Evolutionary conservation across 345 rosid genomes (phyloP), one percentile per base, ranked within the genome.

Genomic region (Syzygium aromaticum): DNA sequence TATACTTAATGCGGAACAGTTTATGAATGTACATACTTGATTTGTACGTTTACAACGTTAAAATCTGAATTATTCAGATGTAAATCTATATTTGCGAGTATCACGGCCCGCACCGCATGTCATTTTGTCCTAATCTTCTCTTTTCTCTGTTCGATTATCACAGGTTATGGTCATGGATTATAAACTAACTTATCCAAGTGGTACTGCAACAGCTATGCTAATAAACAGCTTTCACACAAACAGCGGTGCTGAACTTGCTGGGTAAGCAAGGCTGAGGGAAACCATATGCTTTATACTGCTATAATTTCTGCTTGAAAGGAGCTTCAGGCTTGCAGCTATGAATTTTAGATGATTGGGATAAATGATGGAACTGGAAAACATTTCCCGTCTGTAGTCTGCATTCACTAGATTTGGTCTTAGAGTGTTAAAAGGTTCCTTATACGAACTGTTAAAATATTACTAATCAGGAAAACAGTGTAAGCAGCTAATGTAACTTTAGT

Each of bases 161-260:
- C 90, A 95, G 98, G 95, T 97, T 87, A 97, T 97, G 98, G 94
- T 96, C 63, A 87, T 96, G 95, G 98, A 97, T 85, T 96, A 94
- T 84, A 97, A 94, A 87, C 98, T 97, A 89, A 97, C 98, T 7
- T 96, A 97, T 93, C 99, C 99, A 3, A 96, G 99, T 91, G 99
- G 98, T 28, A 96, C 98, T 17, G 99, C 99, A 54, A 97, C 98
- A 5, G 98, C 98, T 84, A 95, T 95, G 99, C 91, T 96, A 91
- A 97, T 97, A 67, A 97, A 97, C 89, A 97, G 98, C 90, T 97
- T 97, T 88, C 99, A 96, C 92, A 94, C 97, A 61, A 91, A 92
- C 90, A 86, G 93, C 52, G 98, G 99, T 88, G 98, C 98, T 83
- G 97, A 97, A 92, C 99, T 97, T 89, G 98, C 99, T 21, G 93